Conservation (phyloP, 352 stramenopile species). For the Proteromonas lacertae region DNA sequence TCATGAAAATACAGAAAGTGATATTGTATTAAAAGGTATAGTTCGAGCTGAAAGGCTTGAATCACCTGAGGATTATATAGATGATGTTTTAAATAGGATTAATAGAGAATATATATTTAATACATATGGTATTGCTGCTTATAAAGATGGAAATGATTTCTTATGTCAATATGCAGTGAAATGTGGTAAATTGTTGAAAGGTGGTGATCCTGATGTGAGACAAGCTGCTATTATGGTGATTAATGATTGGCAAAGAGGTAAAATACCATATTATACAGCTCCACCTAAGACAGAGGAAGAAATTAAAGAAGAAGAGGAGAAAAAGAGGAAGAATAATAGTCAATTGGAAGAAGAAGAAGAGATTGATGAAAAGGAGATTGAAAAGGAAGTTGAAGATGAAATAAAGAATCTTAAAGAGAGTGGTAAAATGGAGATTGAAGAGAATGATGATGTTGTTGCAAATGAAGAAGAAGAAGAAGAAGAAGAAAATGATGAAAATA, state of each 20-base stretch:
- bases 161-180: constrained; percentile 45
- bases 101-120: constrained; percentile 81
- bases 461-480: constrained; percentile 2
- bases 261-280: constrained; percentile 83
- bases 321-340: constrained; percentile 2
- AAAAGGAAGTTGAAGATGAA: constrained; percentile 1
- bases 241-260: constrained; percentile 84
- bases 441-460: not conserved
- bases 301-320: constrained; percentile 2
- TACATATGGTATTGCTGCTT: constrained; percentile 67
- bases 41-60: constrained; percentile 81
- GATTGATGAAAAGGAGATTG: not conserved
- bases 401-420: no score
- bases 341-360: constrained; percentile 3
- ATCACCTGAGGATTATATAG: constrained; percentile 75
- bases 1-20: constrained; percentile 32
- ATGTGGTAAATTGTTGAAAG: constrained; percentile 61
- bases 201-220: constrained; percentile 73
- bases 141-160: constrained; percentile 58
- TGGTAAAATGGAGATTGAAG: no score
- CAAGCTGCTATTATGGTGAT: constrained; percentile 83
- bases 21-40: constrained; percentile 87
- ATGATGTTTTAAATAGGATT: constrained; percentile 55
- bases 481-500: not conserved
- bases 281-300: constrained; percentile 15